Base-by-base conservation (phyloP, 2,329 filamentous ascomycete species). In the Triangularia setosa region DNA sequence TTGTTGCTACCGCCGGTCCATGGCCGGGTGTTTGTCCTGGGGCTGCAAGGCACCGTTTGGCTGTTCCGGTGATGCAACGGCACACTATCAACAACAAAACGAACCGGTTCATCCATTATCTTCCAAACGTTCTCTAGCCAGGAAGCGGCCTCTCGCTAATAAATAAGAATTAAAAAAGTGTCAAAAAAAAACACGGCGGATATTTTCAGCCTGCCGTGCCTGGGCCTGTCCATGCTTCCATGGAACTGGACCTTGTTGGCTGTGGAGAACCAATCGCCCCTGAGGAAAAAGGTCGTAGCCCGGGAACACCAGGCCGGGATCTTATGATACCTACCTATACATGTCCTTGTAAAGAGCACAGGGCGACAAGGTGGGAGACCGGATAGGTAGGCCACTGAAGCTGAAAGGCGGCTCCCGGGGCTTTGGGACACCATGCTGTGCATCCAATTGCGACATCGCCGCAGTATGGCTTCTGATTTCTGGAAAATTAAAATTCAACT, bases 231-330 rank as follows among this genome's bases (percentile, higher is more conserved):
- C 40, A 40, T 55, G 52, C n/a, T n/a, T n/a, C n/a, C n/a, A n/a
- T n/a, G n/a, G n/a, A n/a, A n/a, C n/a, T n/a, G 25, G 27, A 25
- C 52, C 21, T 55, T 23, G 21, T 55, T 25, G 52, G 52, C 52
- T 55, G 52, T 55, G 52, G 52, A 40, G 52, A 24, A 16, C 30
- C 16, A 58, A 58, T 18, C 30, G 56, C 30, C 25, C 56, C 30
- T 58, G 56, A 35, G 40, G n/a, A 48, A 48, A 48, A 48, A 54
- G 44, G 64, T 64, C 62, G 63, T 65, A 30, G 63, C 56, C 57
- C 60, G 57, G 59, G 40, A n/a, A 64, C 53, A 55, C 52, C 52
- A 28, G 52, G 52, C 16, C 52, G 52, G 52, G 23, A 24, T 55
- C 40, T 48, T 48, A 48, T 48, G 40, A 48, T n/a, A n/a, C n/a